These are phyloP conservation scores for Fusarium verrucosum DNA, from an alignment of 2,329 filamentous ascomycete genomes.

Conservation along the genomic window DNA sequence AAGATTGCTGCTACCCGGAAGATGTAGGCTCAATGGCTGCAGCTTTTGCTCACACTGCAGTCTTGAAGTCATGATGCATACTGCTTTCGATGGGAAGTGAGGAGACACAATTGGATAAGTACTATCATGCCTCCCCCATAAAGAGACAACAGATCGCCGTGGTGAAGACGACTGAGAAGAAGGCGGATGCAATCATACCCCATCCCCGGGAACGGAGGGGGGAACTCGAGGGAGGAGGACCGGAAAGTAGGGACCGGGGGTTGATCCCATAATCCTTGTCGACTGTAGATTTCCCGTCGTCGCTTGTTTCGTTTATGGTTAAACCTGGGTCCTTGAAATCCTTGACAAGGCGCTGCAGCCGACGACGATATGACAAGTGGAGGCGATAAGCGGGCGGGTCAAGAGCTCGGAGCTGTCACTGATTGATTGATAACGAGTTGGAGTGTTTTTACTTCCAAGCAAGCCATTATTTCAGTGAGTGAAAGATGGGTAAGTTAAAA, in stretches of 20 bases:
- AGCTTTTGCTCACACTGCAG: not conserved
- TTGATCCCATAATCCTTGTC: conserved; percentile 17
- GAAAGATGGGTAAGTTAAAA: no score
- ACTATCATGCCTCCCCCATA: not conserved
- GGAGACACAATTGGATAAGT: not conserved
- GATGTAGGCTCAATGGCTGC: conserved; percentile 4
- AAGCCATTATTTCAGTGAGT: not conserved
- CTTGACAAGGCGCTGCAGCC: conserved; percentile 10
- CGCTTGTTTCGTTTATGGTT: conserved; percentile 16
- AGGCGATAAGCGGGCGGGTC: conserved; percentile 3
- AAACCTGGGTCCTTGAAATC: not conserved
- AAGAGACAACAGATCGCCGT: conserved; percentile 20
- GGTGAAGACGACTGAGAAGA: not conserved
- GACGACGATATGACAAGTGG: conserved; percentile 13
- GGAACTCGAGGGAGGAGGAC: no score
- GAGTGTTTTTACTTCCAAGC: not conserved
- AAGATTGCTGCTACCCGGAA: conserved; percentile 7
- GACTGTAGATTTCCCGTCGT: conserved; percentile 7
- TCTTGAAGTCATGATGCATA: not conserved
- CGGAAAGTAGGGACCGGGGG: conserved; percentile 30
- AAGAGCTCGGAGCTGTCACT: not conserved
- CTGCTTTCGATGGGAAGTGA: not conserved
- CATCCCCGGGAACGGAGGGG: conserved; percentile 12
- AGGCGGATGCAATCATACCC: conserved; percentile 23
- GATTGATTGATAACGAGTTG: conserved; percentile 16